Percentiles rank a stretch among this genome's conserved stretches.
Evolutionary conservation across 805 yeast species (phyloP).

Genomic region (Wickerhamiella allomyrinae): DNA sequence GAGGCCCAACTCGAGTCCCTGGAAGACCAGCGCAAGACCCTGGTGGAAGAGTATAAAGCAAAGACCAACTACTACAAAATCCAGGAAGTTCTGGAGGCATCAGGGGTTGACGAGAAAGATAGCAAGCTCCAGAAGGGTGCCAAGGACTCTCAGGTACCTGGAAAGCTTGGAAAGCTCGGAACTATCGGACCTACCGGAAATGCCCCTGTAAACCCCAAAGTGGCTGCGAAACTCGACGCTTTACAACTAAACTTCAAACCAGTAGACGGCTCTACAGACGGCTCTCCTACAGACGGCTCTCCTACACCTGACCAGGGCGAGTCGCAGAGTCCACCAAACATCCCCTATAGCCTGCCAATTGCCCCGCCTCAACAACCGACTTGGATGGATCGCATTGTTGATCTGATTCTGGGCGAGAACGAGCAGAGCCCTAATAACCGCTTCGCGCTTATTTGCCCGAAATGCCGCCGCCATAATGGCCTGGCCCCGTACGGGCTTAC

Average conservation of each 20-base stretch:
- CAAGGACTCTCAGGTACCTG: background rate
- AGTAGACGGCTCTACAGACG: no score
- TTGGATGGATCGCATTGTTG: constrained; percentile 32
- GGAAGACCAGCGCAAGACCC: constrained; percentile 34
- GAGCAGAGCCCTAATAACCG: constrained; percentile 46
- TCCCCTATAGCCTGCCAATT: no score
- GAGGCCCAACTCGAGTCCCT: constrained; percentile 25
- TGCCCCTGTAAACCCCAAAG: no score
- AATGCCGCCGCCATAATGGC: constrained; percentile 64
- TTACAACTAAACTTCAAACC: no score
- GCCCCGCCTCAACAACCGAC: constrained; percentile 18
- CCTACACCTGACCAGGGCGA: no score
- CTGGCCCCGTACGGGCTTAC: constrained; percentile 57
- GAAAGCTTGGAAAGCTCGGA: no score
- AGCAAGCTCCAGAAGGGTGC: background rate
- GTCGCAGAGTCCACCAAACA: no score
- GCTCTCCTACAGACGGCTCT: no score
- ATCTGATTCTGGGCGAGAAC: constrained; percentile 42
- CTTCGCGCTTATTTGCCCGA: constrained; percentile 55
- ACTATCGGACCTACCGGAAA: no score
- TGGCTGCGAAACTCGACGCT: no score
- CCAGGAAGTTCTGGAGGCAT: constrained; percentile 39
- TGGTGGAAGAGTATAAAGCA: constrained; percentile 53
- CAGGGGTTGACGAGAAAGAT: background rate
- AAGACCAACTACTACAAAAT: constrained; percentile 66